Base-by-base conservation (phyloP, 306 rosid genomes). In the Ammopiptanthus mongolicus region DNA sequence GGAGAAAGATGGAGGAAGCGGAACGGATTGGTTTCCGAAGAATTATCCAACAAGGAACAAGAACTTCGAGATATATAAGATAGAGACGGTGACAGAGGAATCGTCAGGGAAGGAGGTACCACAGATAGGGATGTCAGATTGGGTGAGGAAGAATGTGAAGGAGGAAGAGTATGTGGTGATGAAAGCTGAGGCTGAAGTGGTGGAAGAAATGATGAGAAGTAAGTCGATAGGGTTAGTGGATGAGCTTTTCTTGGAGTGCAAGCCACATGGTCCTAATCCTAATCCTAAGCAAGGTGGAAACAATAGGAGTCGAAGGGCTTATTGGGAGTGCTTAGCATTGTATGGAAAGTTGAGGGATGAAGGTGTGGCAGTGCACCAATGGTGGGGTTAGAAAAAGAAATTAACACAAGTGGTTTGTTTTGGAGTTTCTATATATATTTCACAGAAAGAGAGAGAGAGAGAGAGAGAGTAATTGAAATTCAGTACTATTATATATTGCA, bases 321-420 rank as follows among this genome's bases (percentile, higher is more conserved):
- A 93, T 50, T 93, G 98, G 97, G 87, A 91, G 62, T 93, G 97
- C 57, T 81, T 93, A 85, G 97, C 97, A 0, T 44, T 93, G 78
- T 93, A 93, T 33, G 97, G 98, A 0, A 85, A 67, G 66, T 84
- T 93, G 11, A 85, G 90, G 15, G 98, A 93, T 44, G 91, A 89
- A 80, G 97, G 98, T 47, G 93, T 93, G 4, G 98, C 97, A 6
- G 98, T 93, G 67, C 97, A 93, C 61, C 98, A 93, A 11, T 93
- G 98, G 98, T 91, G 97, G 96, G 97, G 91, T 75, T 90, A 79
- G 33, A 53, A 39, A 11, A 5, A 44, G n/a, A n/a, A n/a, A n/a
- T n/a, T n/a, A 19, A 9, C 0, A 8, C 44, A 10, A 7, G 8
- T 31, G 4, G 5, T n/a, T 44, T n/a, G 18, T 2, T 0, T 25